Conservation (phyloP, 306 rosid genomes). For the Bauhinia variegata region DNA sequence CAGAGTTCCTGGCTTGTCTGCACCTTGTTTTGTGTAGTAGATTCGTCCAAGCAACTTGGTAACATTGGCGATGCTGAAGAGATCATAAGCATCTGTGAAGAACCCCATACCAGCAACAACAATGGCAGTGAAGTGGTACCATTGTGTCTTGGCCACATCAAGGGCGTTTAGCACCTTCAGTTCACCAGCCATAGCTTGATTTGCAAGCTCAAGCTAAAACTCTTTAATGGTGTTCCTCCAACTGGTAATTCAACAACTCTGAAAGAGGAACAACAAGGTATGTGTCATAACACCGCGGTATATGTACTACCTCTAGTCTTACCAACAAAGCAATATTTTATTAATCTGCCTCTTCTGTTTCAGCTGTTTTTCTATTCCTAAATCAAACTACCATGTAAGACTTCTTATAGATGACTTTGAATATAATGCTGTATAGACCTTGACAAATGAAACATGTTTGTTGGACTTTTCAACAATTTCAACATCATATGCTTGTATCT, state of each 20-base stretch:
- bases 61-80: conserved; percentile 36
- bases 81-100: conserved; percentile 44
- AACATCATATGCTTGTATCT: not conserved
- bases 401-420: not conserved
- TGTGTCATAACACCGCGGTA: too few species aligned
- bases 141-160: conserved; percentile 39
- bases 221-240: not conserved
- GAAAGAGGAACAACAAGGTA: not conserved
- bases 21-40: conserved; percentile 29
- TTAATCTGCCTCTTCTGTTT: not conserved
- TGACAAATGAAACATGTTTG: not conserved
- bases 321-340: not conserved
- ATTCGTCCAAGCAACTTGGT: conserved; percentile 36
- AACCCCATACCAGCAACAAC: conserved; percentile 44
- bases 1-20: conserved; percentile 33
- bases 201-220: not conserved
- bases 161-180: conserved; percentile 38
- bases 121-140: conserved; percentile 43
- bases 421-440: not conserved
- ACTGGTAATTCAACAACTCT: not conserved
- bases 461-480: not conserved
- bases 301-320: not conserved
- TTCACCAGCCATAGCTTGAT: conserved; percentile 26
- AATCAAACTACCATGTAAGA: not conserved
- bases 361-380: not conserved